Evolutionary conservation across 148 eudicot genomes (phyloP).

Genomic region (Nepenthes gracilis): DNA sequence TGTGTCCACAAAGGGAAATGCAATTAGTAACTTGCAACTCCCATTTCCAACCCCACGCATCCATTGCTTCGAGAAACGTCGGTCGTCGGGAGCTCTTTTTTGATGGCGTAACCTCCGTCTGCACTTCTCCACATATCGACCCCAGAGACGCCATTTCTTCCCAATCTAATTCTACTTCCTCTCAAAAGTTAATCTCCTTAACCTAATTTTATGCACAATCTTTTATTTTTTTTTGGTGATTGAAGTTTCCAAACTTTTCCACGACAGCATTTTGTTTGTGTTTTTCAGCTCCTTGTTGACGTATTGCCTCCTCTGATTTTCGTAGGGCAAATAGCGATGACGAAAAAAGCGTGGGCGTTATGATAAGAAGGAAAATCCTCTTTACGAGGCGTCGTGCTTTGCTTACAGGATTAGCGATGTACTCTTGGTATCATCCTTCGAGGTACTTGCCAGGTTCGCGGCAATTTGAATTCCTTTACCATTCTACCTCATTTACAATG

Average conservation of each 20-base stretch:
- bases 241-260: neutral
- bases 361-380: conserved; percentile 13
- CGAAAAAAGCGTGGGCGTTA: conserved; percentile 17
- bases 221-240: neutral
- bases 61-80: neutral
- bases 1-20: too few relatives aligned
- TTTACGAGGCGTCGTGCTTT: conserved; percentile 46
- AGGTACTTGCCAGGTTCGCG: conserved; percentile 67
- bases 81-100: conserved; percentile 74
- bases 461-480: conserved; percentile 11
- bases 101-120: conserved; percentile 40
- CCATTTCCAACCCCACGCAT: too few relatives aligned
- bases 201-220: neutral
- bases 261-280: neutral
- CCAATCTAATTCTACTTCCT: conserved; percentile 7
- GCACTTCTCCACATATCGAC: conserved; percentile 15
- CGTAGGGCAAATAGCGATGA: conserved; percentile 18
- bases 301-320: neutral
- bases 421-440: conserved; percentile 39
- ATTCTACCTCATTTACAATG: neutral
- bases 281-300: neutral
- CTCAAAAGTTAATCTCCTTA: conserved; percentile 14
- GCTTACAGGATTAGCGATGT: conserved; percentile 38
- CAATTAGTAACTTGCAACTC: too few relatives aligned
- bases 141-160: conserved; percentile 10